These are phyloP conservation scores for Leishmania major DNA, from an alignment of 208 protist species.

Conservation along the genomic window DNA sequence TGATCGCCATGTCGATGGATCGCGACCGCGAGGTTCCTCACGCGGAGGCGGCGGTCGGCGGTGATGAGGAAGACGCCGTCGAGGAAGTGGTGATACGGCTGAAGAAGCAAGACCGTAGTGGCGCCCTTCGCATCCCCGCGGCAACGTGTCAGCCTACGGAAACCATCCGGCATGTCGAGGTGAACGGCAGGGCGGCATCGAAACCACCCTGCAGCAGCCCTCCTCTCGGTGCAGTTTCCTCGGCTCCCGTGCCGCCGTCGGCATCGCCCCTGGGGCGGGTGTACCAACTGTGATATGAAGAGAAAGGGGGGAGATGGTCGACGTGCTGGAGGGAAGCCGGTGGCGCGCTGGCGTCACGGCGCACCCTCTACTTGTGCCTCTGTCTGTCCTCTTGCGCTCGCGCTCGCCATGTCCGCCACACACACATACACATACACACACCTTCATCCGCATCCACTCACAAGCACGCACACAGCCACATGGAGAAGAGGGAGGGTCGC, in stretches of 20 bases:
- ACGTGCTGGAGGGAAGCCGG: background rate
- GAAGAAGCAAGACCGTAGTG: background rate
- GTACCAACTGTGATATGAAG: slow-evolving; percentile 1
- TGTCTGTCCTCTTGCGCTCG: background rate
- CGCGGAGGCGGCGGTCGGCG: background rate
- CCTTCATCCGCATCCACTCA: background rate
- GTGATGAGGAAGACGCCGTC: background rate
- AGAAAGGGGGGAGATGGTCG: background rate
- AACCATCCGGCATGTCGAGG: background rate
- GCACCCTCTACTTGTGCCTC: background rate
- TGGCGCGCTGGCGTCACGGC: background rate
- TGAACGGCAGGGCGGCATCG: background rate
- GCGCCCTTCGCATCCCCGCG: background rate
- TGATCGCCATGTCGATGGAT: background rate
- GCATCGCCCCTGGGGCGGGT: background rate
- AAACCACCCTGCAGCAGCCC: slow-evolving; percentile 1
- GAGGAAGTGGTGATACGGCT: slow-evolving; percentile 5
- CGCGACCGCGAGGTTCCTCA: background rate
- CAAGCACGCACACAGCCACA: background rate
- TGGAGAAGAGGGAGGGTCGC: background rate
- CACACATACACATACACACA: too few relatives aligned
- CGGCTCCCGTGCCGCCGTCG: background rate
- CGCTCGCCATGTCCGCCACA: background rate
- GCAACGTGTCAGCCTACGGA: background rate
- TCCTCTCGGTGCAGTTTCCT: background rate